phyloP scores from a whole-genome alignment of 805 yeast genomes.

The Danielia reshetovae region DNA sequence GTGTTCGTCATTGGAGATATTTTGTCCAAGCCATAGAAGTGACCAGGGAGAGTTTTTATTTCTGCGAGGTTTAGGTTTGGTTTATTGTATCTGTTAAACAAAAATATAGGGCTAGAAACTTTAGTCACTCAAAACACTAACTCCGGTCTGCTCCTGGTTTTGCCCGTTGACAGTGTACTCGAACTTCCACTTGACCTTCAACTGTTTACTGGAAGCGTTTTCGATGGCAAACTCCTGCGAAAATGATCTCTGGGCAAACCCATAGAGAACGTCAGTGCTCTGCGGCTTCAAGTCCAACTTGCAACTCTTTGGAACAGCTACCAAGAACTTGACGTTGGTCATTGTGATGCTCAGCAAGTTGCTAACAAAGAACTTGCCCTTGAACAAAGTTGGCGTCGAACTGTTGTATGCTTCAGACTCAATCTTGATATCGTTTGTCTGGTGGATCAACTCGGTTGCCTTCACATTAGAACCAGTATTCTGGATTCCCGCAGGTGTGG shows the following conservation, averaged over 20 bases:
- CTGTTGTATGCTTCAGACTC: slow-evolving; percentile 39
- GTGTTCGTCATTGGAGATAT: slow-evolving; percentile 35
- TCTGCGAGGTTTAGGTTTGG: background rate
- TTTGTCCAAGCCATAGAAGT: slow-evolving; percentile 22
- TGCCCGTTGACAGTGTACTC: slow-evolving; percentile 50
- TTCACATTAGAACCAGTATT: slow-evolving; percentile 12
- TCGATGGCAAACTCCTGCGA: slow-evolving; percentile 47
- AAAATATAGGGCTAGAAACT: background rate
- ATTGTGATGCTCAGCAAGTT: slow-evolving; percentile 46
- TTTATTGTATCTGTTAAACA: background rate
- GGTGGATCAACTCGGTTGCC: slow-evolving; percentile 27
- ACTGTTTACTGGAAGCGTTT: slow-evolving; percentile 29
- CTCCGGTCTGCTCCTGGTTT: slow-evolving; percentile 54
- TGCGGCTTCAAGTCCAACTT: slow-evolving; percentile 59
- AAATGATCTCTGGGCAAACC: slow-evolving; percentile 46
- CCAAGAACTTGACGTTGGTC: slow-evolving; percentile 50
- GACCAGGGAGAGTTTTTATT: background rate
- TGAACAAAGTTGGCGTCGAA: slow-evolving; percentile 30
- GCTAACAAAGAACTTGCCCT: slow-evolving; percentile 48
- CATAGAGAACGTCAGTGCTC: slow-evolving; percentile 49
- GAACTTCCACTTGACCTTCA: slow-evolving; percentile 76
- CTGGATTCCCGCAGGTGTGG: slow-evolving; percentile 31
- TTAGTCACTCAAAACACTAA: slow-evolving; percentile 25
- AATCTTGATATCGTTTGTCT: slow-evolving; percentile 46
- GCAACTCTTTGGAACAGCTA: slow-evolving; percentile 70